These are phyloP conservation scores for Jackrogersella minutella DNA, from an alignment of 495 filamentous ascomycete genomes.

Conservation along the genomic window DNA sequence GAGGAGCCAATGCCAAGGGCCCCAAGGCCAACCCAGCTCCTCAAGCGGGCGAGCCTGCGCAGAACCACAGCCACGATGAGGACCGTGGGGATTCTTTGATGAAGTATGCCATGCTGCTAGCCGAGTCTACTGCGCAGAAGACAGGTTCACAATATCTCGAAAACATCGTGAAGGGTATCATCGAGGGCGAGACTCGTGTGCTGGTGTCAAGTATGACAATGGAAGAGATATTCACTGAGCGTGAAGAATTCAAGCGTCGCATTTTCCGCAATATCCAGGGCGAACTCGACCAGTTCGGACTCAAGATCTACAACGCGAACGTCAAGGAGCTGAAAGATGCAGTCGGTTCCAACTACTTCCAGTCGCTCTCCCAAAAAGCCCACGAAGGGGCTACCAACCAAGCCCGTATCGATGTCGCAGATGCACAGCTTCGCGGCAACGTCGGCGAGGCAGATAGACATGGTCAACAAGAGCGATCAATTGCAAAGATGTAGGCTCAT, in stretches of 20 bases:
- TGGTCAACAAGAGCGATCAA: constrained; percentile 78
- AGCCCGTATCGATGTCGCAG: constrained; percentile 77
- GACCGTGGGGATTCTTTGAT: constrained; percentile 64
- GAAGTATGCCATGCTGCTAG: constrained; percentile 81
- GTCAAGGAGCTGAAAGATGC: constrained; percentile 86
- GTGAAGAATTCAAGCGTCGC: constrained; percentile 79
- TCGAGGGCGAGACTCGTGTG: constrained; percentile 83
- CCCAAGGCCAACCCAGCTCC: neutral
- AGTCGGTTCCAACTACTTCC: constrained; percentile 78
- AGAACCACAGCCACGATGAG: constrained; percentile 46
- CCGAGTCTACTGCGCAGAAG: constrained; percentile 60
- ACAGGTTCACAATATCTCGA: constrained; percentile 72
- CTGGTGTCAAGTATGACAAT: constrained; percentile 83
- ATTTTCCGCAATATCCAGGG: constrained; percentile 80
- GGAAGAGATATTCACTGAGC: constrained; percentile 85
- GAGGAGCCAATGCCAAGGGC: constrained; percentile 50
- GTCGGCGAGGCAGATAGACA: constrained; percentile 81
- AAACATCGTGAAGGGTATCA: constrained; percentile 87
- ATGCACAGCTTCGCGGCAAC: constrained; percentile 78
- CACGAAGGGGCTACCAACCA: constrained; percentile 86
- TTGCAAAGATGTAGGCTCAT: constrained; percentile 69
- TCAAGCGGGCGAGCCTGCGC: neutral
- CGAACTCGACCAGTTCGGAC: constrained; percentile 76
- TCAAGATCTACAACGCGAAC: constrained; percentile 79
- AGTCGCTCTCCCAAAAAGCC: constrained; percentile 78